phyloP scores from a whole-genome alignment of 2,329 filamentous ascomycete genomes.

The Exophiala dermatitidis region DNA sequence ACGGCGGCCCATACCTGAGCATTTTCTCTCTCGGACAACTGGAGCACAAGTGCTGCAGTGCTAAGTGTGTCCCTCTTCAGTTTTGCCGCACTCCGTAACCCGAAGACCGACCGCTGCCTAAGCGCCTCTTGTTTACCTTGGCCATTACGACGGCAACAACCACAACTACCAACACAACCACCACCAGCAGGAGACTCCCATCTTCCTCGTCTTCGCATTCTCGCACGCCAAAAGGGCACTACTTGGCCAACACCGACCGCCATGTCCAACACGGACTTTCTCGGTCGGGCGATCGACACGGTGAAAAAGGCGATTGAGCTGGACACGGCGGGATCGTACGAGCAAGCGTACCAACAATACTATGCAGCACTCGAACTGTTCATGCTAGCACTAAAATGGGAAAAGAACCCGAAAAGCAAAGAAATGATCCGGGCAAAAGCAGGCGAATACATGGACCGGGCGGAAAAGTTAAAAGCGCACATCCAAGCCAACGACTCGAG shows the following conservation, averaged over 20 bases:
- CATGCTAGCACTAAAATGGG: slow-evolving; percentile 98
- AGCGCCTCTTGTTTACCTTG: slow-evolving; percentile 8
- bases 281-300: slow-evolving; percentile 90
- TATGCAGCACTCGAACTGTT: slow-evolving; percentile 94
- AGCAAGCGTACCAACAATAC: slow-evolving; percentile 93
- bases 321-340: slow-evolving; percentile 92
- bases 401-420: slow-evolving; percentile 96
- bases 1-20: too few relatives aligned
- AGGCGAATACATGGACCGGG: slow-evolving; percentile 95
- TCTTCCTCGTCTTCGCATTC: neutral
- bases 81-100: neutral
- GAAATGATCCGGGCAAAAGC: slow-evolving; percentile 96
- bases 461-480: slow-evolving; percentile 94
- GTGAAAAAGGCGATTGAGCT: slow-evolving; percentile 97
- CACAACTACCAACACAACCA: neutral
- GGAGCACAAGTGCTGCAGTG: too few relatives aligned
- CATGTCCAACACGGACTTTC: slow-evolving; percentile 96
- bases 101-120: neutral
- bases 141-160: neutral
- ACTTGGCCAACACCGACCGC: slow-evolving; percentile 23
- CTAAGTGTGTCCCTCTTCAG: too few relatives aligned
- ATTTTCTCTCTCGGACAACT: too few relatives aligned
- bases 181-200: neutral
- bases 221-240: neutral
- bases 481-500: slow-evolving; percentile 63